These are phyloP conservation scores for Wallacemonas sp. DNA, from an alignment of 208 protist species.

Conservation along the genomic window DNA sequence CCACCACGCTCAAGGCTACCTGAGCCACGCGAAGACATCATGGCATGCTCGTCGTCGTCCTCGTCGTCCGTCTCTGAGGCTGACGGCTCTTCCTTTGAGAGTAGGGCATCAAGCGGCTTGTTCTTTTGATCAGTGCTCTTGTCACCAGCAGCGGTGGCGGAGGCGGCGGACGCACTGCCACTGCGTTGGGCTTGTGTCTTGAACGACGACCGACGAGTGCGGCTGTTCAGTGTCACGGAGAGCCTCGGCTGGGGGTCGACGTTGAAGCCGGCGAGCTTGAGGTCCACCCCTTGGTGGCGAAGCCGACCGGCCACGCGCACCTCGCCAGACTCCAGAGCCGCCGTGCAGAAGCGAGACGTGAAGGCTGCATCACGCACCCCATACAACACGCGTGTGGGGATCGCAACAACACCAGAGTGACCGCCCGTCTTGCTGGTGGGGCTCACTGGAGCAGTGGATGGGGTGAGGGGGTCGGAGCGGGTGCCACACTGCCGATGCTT, in stretches of 20 bases:
- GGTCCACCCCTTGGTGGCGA: constrained; percentile 19
- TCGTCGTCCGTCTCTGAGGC: too few relatives aligned
- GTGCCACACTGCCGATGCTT: constrained; percentile 44
- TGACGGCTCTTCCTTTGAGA: too few relatives aligned
- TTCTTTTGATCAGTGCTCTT: too few relatives aligned
- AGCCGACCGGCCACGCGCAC: constrained; percentile 40
- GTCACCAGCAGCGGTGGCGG: too few relatives aligned
- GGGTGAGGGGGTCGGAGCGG: not conserved
- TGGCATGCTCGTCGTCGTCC: too few relatives aligned
- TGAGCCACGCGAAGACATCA: too few relatives aligned
- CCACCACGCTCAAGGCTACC: too few relatives aligned
- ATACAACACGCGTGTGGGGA: constrained; percentile 35
- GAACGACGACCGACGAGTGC: not conserved
- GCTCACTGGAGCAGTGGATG: not conserved
- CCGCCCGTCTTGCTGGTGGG: not conserved
- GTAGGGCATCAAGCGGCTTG: too few relatives aligned
- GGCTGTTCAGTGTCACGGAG: constrained; percentile 24
- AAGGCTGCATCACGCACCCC: constrained; percentile 70
- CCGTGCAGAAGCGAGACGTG: constrained; percentile 27
- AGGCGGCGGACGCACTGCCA: too few relatives aligned
- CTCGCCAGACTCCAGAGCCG: constrained; percentile 47
- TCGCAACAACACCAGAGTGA: not conserved
- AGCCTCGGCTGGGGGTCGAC: constrained; percentile 32
- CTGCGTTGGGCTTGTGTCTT: too few relatives aligned
- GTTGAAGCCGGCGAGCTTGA: constrained; percentile 28